Evolutionary conservation across 2,329 filamentous ascomycete genomes (phyloP), one percentile per base, ranked within the genome.

Genomic region (Verticillium klebahnii): DNA sequence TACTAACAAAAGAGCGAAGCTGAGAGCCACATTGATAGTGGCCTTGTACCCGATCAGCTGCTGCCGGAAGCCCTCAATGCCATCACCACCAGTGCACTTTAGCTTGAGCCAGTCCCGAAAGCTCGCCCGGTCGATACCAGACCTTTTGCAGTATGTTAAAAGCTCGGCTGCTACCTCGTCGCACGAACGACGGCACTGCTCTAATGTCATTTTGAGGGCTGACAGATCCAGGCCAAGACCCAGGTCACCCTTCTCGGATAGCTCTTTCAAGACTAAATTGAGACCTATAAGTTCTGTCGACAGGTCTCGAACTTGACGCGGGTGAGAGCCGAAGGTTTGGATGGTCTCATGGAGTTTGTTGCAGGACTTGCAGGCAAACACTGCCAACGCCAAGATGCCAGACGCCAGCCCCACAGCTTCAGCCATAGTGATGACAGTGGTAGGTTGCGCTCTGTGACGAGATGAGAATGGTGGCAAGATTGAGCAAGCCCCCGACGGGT

Each of bases 41-140:
- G 68, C 65, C 31, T 78, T 79, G 62, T 80, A 80, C 52, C 72
- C 71, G 50, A 76, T 72, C 36, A 81, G 64, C 45, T 77, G 64
- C 25, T 72, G 66, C 45, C 70, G 72, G 60, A 80, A 81, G 58
- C 71, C 72, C 63, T 75, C 72, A 55, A 81, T 40, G 37, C 37
- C 75, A 63, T 79, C 71, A 52, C 79, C 73, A 34, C 75, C 77
- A 72, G 80, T 77, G 59, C 80, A 81, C 62, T 64, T 74, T 56
- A 81, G 65, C 66, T 71, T 77, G 5, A 77, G 75, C 79, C 76
- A 81, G 65, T 79, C 78, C 55, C 75, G 73, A 66, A 81, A 79
- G 66, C 75, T 81, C 25, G 72, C 70, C 60, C 72, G 69, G 62
- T 64, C 67, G 34, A 64, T 69, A 19, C 65, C 68, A 37, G 77